Conservation (phyloP, 2,329 filamentous ascomycete species). For the Phaeomoniella chlamydospora region DNA sequence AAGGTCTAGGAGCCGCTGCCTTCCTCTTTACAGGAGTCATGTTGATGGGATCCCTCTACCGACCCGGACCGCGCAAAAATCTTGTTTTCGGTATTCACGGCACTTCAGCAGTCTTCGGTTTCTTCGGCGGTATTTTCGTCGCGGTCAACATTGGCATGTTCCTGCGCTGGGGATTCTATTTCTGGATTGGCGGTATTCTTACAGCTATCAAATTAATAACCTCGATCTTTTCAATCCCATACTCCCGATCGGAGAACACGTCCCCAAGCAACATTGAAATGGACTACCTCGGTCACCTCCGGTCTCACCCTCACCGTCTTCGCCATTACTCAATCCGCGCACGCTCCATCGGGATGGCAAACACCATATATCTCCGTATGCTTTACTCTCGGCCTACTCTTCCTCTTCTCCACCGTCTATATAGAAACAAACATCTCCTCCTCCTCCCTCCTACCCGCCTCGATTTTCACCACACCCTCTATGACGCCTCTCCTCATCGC, state of each 20-base stretch:
- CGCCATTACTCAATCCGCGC: conserved; percentile 58
- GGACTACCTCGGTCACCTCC: conserved; percentile 57
- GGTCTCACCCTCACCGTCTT: conserved; percentile 59
- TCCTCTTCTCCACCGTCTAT: conserved; percentile 49
- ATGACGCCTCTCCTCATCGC: conserved; percentile 50
- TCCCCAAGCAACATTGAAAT: conserved; percentile 35
- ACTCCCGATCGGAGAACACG: conserved; percentile 22
- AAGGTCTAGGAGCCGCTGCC: conserved; percentile 59
- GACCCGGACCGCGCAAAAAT: conserved; percentile 56
- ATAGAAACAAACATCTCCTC: conserved; percentile 57
- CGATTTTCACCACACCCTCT: conserved; percentile 50
- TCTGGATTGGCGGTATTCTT: conserved; percentile 48
- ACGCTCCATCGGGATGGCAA: conserved; percentile 55
- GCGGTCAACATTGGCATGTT: conserved; percentile 44
- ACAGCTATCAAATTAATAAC: conserved; percentile 28
- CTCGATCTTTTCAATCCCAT: conserved; percentile 35
- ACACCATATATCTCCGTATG: conserved; percentile 58
- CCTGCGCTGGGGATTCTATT: conserved; percentile 51
- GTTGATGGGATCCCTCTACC: conserved; percentile 49
- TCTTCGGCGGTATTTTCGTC: conserved; percentile 46
- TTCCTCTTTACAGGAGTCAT: conserved; percentile 57
- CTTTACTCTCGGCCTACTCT: conserved; percentile 46
- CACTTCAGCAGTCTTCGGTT: conserved; percentile 33
- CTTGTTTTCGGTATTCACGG: conserved; percentile 48
- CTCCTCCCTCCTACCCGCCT: conserved; percentile 54